Percentiles rank a stretch among this genome's conserved stretches.
phyloP scores from a whole-genome alignment of 176 grass and related monocot species.

The Eleusine indica region DNA sequence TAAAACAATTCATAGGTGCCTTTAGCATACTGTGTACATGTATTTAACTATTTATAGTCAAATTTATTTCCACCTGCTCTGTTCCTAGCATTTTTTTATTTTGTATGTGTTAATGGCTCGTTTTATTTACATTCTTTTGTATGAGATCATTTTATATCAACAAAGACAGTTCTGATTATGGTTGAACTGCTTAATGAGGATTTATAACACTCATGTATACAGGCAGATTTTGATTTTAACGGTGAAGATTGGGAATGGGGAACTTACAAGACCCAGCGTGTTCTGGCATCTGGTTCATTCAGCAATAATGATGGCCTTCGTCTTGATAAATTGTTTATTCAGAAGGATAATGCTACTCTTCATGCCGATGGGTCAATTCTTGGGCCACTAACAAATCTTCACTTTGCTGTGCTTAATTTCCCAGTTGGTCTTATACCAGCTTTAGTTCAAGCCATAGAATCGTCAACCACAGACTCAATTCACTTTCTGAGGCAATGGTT shows the following conservation, averaged over 20 bases:
- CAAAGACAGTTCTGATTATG: constrained; percentile 12
- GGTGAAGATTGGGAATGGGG: constrained; percentile 99
- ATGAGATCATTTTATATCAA: constrained; percentile 14
- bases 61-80: constrained; percentile 23
- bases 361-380: constrained; percentile 96
- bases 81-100: constrained; percentile 2
- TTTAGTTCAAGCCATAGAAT: constrained; percentile 93
- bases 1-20: not conserved
- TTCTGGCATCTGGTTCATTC: constrained; percentile 81
- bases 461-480: constrained; percentile 82
- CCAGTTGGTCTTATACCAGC: constrained; percentile 92
- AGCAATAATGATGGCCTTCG: constrained; percentile 93
- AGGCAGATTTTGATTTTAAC: constrained; percentile 98
- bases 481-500: constrained; percentile 96
- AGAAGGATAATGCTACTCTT: constrained; percentile 98
- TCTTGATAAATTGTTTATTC: constrained; percentile 96
- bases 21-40: not conserved
- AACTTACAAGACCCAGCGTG: constrained; percentile 84
- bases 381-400: constrained; percentile 94
- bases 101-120: not conserved
- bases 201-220: constrained; percentile 33
- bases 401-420: constrained; percentile 98
- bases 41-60: constrained; percentile 1
- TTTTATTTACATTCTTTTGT: constrained; percentile 30
- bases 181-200: constrained; percentile 21